Percentiles rank a stretch among this genome's conserved stretches.
Evolutionary conservation across 441 rosid species (phyloP).

Genomic region (Brassica balearica): DNA sequence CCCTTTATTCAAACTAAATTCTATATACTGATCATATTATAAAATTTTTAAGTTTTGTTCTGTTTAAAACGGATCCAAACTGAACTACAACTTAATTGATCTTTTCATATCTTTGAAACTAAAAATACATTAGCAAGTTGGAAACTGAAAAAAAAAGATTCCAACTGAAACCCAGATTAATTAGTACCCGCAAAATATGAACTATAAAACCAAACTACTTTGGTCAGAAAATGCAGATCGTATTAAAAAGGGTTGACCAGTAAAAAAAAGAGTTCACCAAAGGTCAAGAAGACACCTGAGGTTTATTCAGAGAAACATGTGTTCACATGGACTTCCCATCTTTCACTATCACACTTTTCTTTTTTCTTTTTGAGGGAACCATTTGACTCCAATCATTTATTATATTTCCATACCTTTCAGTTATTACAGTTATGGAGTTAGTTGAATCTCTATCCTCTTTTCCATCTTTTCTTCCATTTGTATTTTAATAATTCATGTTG

Average conservation of each 20-base stretch:
- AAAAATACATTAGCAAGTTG: not conserved
- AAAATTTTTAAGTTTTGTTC: not conserved
- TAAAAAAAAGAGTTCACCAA: slow-evolving; percentile 11
- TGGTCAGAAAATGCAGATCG: not conserved
- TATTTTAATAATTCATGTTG: slow-evolving; percentile 6
- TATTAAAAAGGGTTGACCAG: slow-evolving; percentile 9
- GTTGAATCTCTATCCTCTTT: slow-evolving; percentile 41
- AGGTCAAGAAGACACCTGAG: slow-evolving; percentile 46
- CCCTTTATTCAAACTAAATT: not conserved
- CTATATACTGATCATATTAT: not conserved
- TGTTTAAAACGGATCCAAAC: not conserved
- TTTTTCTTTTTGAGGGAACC: slow-evolving; percentile 33
- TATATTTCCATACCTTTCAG: slow-evolving; percentile 55
- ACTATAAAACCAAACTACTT: slow-evolving; percentile 15
- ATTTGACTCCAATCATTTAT: slow-evolving; percentile 42
- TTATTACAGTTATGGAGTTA: slow-evolving; percentile 68
- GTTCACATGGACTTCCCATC: slow-evolving; percentile 64
- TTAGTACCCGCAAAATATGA: not conserved
- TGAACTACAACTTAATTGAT: not conserved
- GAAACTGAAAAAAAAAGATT: not conserved
- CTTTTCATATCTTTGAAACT: not conserved
- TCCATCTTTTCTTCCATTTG: not conserved
- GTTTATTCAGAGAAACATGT: slow-evolving; percentile 51
- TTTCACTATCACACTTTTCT: slow-evolving; percentile 40
- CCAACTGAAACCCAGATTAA: not conserved